Conservation (phyloP, 1,139 yeast genomes). For the Candida tropicalis region DNA sequence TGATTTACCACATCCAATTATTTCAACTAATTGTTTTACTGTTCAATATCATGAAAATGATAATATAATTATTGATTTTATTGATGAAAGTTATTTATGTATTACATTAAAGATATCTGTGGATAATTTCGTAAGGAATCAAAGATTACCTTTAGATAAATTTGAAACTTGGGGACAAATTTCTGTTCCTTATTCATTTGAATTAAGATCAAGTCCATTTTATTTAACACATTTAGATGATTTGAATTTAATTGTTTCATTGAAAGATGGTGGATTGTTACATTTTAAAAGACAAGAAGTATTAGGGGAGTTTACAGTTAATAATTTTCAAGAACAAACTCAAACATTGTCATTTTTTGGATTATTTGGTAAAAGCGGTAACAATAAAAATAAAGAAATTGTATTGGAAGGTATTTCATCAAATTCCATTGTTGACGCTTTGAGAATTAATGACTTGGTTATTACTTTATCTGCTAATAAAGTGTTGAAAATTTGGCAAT, state of each 20-base stretch:
- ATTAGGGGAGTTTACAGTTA: conserved; percentile 48
- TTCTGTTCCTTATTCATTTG: conserved; percentile 75
- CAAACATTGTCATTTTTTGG: conserved; percentile 43
- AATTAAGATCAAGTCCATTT: conserved; percentile 62
- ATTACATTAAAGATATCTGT: conserved; percentile 34
- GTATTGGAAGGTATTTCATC: conserved; percentile 33
- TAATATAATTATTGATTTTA: conserved; percentile 26
- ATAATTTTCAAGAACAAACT: conserved; percentile 54
- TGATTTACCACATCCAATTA: conserved; percentile 36
- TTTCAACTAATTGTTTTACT: conserved; percentile 27
- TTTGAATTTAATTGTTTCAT: conserved; percentile 51
- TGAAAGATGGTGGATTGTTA: conserved; percentile 72
- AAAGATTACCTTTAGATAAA: conserved; percentile 27
- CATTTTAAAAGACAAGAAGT: conserved; percentile 45
- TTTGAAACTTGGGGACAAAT: conserved; percentile 61
- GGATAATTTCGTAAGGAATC: conserved; percentile 30
- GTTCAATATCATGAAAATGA: conserved; percentile 22
- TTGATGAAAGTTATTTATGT: conserved; percentile 35
- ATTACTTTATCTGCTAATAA: conserved; percentile 48
- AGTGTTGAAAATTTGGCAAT: conserved; percentile 58
- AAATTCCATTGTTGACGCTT: conserved; percentile 36
- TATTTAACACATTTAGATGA: conserved; percentile 50
- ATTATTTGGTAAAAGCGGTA: conserved; percentile 28
- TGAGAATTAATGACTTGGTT: conserved; percentile 18
- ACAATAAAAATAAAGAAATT: conserved; percentile 18